Evolutionary conservation across 495 filamentous ascomycete species (phyloP).

Genomic region (Lineolata rhizophorae): DNA sequence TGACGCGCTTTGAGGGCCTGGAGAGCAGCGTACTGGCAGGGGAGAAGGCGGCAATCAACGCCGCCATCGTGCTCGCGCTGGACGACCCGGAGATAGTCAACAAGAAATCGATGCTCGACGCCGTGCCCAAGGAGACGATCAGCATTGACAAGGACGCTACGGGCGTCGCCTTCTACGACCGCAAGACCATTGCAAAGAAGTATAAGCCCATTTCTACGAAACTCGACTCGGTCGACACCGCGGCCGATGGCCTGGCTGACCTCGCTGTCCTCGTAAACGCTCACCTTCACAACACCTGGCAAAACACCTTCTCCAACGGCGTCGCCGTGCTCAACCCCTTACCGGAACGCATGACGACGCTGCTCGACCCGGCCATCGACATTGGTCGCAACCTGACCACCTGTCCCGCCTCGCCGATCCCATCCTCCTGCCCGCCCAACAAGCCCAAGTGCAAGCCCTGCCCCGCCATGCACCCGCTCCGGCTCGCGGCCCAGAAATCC

Average conservation of each 20-base stretch:
- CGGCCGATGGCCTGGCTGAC: slow-evolving; percentile 30
- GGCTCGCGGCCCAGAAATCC: slow-evolving; percentile 10
- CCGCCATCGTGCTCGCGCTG: slow-evolving; percentile 43
- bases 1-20: slow-evolving; percentile 56
- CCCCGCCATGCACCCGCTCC: slow-evolving; percentile 29
- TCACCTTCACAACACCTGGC: slow-evolving; percentile 73
- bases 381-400: slow-evolving; percentile 49
- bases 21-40: slow-evolving; percentile 55
- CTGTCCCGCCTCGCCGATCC: slow-evolving; percentile 49
- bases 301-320: slow-evolving; percentile 51
- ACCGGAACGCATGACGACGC: slow-evolving; percentile 43
- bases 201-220: slow-evolving; percentile 48
- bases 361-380: slow-evolving; percentile 43
- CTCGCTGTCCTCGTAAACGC: slow-evolving; percentile 60
- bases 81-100: slow-evolving; percentile 19
- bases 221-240: slow-evolving; percentile 12
- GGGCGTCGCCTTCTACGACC: slow-evolving; percentile 61
- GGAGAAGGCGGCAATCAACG: slow-evolving; percentile 38
- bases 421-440: slow-evolving; percentile 75
- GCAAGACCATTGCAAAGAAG: slow-evolving; percentile 28
- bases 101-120: slow-evolving; percentile 15
- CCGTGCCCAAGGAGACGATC: slow-evolving; percentile 35
- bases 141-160: slow-evolving; percentile 36
- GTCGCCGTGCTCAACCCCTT: slow-evolving; percentile 64
- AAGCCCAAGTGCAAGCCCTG: slow-evolving; percentile 50